Percentiles rank a stretch among this genome's conserved stretches.
Evolutionary conservation across 352 stramenopile genomes (phyloP).

Genomic region (Thalassiosira mediterranea): DNA sequence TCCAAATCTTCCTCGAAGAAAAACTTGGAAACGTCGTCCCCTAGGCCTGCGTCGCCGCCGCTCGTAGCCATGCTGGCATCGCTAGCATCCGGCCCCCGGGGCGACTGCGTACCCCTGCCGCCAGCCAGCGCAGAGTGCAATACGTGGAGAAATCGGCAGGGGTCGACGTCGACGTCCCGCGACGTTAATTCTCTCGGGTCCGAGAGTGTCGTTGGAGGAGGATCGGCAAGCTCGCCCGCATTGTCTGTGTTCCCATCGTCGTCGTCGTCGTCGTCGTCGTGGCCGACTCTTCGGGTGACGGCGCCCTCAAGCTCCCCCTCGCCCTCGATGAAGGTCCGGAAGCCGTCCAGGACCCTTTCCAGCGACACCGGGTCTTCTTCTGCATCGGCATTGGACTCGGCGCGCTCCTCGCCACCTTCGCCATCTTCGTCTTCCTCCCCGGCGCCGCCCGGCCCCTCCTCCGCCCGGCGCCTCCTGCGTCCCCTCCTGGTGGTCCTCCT

Average conservation of each 20-base stretch:
- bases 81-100: neutral
- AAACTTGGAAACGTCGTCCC: conserved; percentile 52
- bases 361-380: conserved; percentile 21
- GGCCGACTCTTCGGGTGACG: conserved; percentile 6
- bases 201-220: too few relatives aligned
- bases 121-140: conserved; percentile 47
- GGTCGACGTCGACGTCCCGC: conserved; percentile 46
- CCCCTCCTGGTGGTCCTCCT: conserved; percentile 29
- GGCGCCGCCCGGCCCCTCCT: neutral
- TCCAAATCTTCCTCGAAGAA: conserved; percentile 69
- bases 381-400: conserved; percentile 3
- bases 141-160: conserved; percentile 61
- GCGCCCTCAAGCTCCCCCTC: conserved; percentile 60
- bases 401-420: neutral
- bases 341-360: conserved; percentile 51
- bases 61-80: neutral
- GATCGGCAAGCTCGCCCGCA: too few relatives aligned
- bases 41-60: too few relatives aligned
- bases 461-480: conserved; percentile 1
- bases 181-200: conserved; percentile 17
- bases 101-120: neutral
- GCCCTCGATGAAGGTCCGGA: conserved; percentile 64
- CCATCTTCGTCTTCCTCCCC: conserved; percentile 2
- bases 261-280: neutral
- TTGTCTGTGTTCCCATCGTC: too few relatives aligned